Percentiles rank a stretch among this genome's conserved stretches.
Evolutionary conservation across 2,329 filamentous ascomycete genomes (phyloP).

Genomic region (Epichloe elymi): DNA sequence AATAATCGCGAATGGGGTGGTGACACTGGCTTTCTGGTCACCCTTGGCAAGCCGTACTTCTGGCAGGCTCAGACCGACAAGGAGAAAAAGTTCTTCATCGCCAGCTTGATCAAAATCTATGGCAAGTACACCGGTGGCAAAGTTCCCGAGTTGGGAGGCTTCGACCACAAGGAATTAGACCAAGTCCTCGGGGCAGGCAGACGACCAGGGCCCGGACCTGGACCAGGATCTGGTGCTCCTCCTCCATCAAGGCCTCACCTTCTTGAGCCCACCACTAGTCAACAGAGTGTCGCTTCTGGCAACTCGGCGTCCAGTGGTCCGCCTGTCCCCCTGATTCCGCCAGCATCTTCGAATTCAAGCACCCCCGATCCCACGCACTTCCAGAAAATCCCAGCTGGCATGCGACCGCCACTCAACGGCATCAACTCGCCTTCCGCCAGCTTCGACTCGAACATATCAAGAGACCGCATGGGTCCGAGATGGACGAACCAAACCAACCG

Average conservation of each 20-base stretch:
- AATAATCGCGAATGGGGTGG: constrained; percentile 64
- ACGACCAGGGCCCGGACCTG: constrained; percentile 20
- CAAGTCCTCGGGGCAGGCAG: constrained; percentile 52
- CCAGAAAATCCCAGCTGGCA: constrained; percentile 15
- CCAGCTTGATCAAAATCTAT: constrained; percentile 90
- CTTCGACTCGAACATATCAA: constrained; percentile 32
- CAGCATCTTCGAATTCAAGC: constrained; percentile 9
- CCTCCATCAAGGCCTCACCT: constrained; percentile 13
- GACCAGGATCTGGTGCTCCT: constrained; percentile 10
- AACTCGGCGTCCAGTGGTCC: constrained; percentile 7
- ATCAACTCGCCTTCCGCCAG: constrained; percentile 37
- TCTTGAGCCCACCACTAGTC: constrained; percentile 13
- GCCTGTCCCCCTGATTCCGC: constrained; percentile 6
- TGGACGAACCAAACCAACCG: constrained; percentile 37
- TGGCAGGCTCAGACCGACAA: constrained; percentile 90
- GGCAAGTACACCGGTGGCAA: constrained; percentile 89
- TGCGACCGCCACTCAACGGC: constrained; percentile 25
- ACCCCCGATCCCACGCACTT: constrained; percentile 16
- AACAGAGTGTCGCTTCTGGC: constrained; percentile 10
- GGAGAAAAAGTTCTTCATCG: constrained; percentile 98
- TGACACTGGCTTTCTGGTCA: constrained; percentile 74
- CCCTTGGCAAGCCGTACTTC: constrained; percentile 87
- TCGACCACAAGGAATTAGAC: constrained; percentile 67
- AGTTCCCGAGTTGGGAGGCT: constrained; percentile 65
- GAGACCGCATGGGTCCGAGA: constrained; percentile 28